Conservation (phyloP, 768 basidiomycete genomes). For the Dacryopinax primogenitus region DNA sequence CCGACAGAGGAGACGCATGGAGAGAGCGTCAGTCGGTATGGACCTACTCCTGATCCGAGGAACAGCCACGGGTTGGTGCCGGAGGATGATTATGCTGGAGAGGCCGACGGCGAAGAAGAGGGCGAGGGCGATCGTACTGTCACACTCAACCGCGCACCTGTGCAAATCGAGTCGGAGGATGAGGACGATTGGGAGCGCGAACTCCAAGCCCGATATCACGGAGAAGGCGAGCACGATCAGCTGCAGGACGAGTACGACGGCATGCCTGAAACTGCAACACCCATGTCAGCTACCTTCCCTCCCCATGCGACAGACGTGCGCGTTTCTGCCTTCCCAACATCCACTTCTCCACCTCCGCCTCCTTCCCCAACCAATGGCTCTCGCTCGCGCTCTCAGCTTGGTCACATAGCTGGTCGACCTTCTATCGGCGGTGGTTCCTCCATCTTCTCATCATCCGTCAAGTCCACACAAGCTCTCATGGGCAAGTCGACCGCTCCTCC, state of each 20-base stretch:
- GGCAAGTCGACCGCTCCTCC: neutral
- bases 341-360: neutral
- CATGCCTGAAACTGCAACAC: neutral
- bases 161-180: neutral
- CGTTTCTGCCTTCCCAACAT: neutral
- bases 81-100: neutral
- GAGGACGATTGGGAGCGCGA: neutral
- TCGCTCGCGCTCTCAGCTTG: neutral
- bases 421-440: neutral
- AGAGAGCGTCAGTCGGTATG: neutral
- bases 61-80: neutral
- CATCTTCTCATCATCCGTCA: neutral
- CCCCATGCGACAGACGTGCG: neutral
- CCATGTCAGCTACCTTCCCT: neutral
- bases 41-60: neutral
- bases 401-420: neutral
- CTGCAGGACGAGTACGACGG: conserved; percentile 4
- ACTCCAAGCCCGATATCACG: neutral
- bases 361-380: neutral
- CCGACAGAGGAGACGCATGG: neutral
- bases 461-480: neutral
- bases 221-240: neutral
- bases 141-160: neutral
- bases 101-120: neutral
- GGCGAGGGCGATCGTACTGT: neutral